phyloP scores from a whole-genome alignment of 2,329 filamentous ascomycete genomes.

The Colletotrichum acutatum region DNA sequence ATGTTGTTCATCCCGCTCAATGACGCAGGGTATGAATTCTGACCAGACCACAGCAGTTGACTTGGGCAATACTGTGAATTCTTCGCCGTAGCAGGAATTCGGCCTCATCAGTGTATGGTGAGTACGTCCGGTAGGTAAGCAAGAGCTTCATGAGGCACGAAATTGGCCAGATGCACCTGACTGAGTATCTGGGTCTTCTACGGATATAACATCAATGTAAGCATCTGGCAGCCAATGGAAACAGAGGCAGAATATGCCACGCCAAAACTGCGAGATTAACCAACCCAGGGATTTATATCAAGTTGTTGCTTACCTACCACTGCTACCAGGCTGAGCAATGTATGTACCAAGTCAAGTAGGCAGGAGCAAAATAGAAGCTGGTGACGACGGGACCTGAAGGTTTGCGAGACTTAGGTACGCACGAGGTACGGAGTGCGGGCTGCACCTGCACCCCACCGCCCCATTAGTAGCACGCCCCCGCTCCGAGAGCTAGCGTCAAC shows the following conservation, averaged over 20 bases:
- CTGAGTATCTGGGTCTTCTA: too few relatives aligned
- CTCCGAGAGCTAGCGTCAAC: conserved; percentile 10
- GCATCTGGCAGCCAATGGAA: not conserved
- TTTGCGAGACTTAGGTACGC: not conserved
- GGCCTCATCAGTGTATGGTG: too few relatives aligned
- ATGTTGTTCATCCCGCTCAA: too few relatives aligned
- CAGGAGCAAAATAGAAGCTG: not conserved
- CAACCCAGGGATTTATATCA: not conserved
- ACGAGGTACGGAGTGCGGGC: not conserved
- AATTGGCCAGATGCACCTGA: too few relatives aligned
- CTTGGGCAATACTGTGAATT: too few relatives aligned
- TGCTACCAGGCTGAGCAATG: not conserved
- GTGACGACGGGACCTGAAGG: not conserved
- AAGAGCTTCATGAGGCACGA: too few relatives aligned
- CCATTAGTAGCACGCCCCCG: conserved; percentile 2
- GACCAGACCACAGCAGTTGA: too few relatives aligned
- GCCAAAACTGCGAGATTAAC: not conserved
- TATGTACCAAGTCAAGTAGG: too few relatives aligned
- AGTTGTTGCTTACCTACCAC: not conserved
- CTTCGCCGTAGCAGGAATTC: too few relatives aligned
- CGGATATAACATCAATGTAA: too few relatives aligned
- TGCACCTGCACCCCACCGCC: not conserved
- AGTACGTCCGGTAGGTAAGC: too few relatives aligned
- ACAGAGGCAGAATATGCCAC: not conserved
- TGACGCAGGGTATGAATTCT: too few relatives aligned